phyloP scores from a whole-genome alignment of 805 yeast genomes.

The Nakazawaea peltata region DNA sequence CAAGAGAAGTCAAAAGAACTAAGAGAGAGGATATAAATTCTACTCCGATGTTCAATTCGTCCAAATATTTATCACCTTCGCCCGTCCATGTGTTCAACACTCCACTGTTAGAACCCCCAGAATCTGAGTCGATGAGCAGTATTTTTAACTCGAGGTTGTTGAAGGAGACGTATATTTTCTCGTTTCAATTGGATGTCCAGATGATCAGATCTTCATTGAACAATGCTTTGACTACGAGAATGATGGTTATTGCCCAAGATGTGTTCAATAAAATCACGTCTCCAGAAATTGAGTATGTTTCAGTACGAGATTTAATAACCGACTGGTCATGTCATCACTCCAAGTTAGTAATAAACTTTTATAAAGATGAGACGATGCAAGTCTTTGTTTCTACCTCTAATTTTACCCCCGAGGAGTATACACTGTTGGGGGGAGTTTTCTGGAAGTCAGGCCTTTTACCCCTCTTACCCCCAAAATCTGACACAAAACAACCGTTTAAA shows the following conservation, averaged over 20 bases:
- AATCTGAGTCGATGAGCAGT: slow-evolving; percentile 2
- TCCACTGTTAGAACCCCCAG: slow-evolving; percentile 2
- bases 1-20: too few relatives aligned
- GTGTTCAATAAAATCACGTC: slow-evolving; percentile 26
- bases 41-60: slow-evolving; percentile 13
- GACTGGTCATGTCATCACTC: slow-evolving; percentile 52
- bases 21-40: slow-evolving; percentile 20
- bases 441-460: slow-evolving; percentile 7
- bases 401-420: slow-evolving; percentile 44
- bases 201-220: slow-evolving; percentile 15
- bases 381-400: slow-evolving; percentile 55
- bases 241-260: slow-evolving; percentile 23
- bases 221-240: slow-evolving; percentile 14
- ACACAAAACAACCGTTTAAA: slow-evolving; percentile 28
- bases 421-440: slow-evolving; percentile 17
- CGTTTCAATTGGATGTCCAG: slow-evolving; percentile 16
- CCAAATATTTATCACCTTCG: slow-evolving; percentile 2
- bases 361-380: slow-evolving; percentile 34
- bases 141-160: slow-evolving; percentile 4
- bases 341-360: slow-evolving; percentile 56
- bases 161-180: slow-evolving; percentile 7
- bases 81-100: slow-evolving; percentile 9
- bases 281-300: slow-evolving; percentile 17
- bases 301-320: slow-evolving; percentile 22
- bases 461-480: slow-evolving; percentile 1